phyloP scores from a whole-genome alignment of 192 early-diverging fungal species.

The Coemansia sp. region DNA sequence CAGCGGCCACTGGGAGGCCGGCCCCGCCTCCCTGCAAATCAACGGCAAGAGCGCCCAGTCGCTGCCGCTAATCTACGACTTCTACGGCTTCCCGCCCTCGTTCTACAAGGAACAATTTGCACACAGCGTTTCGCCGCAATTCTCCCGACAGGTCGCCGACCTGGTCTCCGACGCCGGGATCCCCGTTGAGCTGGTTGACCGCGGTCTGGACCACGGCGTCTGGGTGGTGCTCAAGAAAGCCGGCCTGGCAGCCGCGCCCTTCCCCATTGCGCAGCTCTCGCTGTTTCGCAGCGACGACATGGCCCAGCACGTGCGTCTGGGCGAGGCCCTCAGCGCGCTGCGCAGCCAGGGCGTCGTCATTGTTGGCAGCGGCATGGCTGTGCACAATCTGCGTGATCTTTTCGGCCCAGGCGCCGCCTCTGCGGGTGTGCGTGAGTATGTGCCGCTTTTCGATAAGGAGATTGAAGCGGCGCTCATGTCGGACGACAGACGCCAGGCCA shows the following conservation, averaged over 20 bases:
- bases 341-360: constrained; percentile 61
- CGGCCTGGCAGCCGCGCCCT: constrained; percentile 50
- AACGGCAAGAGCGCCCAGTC: constrained; percentile 17
- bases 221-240: constrained; percentile 69
- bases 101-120: constrained; percentile 62
- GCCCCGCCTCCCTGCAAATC: constrained; percentile 39
- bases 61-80: constrained; percentile 63
- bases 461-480: constrained; percentile 48
- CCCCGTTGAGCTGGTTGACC: constrained; percentile 43
- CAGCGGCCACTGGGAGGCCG: constrained; percentile 68
- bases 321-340: constrained; percentile 51
- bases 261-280: constrained; percentile 70
- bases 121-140: constrained; percentile 52
- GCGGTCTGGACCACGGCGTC: constrained; percentile 68
- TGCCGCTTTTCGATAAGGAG: constrained; percentile 57
- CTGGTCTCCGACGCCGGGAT: constrained; percentile 51
- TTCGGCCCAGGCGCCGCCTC: constrained; percentile 26
- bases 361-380: constrained; percentile 63
- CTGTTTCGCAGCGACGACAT: constrained; percentile 56
- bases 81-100: constrained; percentile 59
- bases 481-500: constrained; percentile 37
- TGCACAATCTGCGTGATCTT: constrained; percentile 63
- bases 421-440: constrained; percentile 50
- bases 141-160: constrained; percentile 54
- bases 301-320: constrained; percentile 55